These are phyloP conservation scores for Colletotrichum australisinense DNA, from an alignment of 2,329 filamentous ascomycete species.

Conservation along the genomic window DNA sequence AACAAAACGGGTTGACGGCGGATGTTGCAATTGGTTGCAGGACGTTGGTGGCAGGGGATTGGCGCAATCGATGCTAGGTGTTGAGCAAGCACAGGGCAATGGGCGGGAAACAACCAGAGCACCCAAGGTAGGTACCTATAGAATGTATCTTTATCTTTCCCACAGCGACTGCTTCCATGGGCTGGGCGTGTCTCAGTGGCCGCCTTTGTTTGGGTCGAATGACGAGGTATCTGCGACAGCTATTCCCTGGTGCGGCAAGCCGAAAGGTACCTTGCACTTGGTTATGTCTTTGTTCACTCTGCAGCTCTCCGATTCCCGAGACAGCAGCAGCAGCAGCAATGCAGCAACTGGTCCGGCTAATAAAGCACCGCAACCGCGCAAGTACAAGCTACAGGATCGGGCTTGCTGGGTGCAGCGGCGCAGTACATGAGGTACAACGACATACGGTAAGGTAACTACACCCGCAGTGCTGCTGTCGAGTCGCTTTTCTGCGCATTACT, in stretches of 20 bases:
- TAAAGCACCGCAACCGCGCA: background rate
- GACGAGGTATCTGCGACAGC: slow-evolving; percentile 30
- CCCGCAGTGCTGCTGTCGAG: background rate
- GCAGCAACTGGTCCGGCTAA: background rate
- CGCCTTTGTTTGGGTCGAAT: slow-evolving; percentile 16
- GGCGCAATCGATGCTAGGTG: background rate
- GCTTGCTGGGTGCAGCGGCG: slow-evolving; percentile 25
- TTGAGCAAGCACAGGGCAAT: background rate
- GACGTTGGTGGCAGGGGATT: background rate
- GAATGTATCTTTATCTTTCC: slow-evolving; percentile 9
- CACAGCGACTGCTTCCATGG: background rate
- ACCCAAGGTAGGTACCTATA: slow-evolving; percentile 3
- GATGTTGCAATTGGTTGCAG: background rate
- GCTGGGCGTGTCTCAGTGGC: slow-evolving; percentile 27
- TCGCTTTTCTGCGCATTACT: slow-evolving; percentile 33
- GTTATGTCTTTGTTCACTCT: slow-evolving; percentile 5
- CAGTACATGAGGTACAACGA: background rate
- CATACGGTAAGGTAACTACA: background rate
- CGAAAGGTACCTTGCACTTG: background rate
- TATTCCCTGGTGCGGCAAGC: slow-evolving; percentile 14
- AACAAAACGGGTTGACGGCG: background rate
- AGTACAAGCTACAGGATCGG: slow-evolving; percentile 6
- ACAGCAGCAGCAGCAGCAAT: slow-evolving; percentile 9
- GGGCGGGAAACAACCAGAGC: no score
- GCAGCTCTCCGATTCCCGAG: slow-evolving; percentile 17